Base-by-base conservation (phyloP, 345 rosid genomes). In the Stellera chamaejasme region DNA sequence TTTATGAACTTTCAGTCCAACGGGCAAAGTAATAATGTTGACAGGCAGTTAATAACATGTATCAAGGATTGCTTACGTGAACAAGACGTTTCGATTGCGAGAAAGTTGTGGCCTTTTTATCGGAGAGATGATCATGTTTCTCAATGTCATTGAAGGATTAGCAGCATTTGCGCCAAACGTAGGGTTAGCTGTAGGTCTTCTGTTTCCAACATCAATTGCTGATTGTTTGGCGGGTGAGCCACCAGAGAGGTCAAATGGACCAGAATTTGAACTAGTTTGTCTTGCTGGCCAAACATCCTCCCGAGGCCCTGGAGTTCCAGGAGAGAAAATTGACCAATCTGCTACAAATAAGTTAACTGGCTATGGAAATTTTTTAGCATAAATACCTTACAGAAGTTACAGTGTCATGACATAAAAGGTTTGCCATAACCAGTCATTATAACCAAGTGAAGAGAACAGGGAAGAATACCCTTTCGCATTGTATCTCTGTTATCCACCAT, bases 281-380 rank as follows among this genome's bases (percentile, higher is more conserved):
- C 96, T 89, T 45, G 94, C 82, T 58, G 90, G 84, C 99, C 96
- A 89, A 55, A 81, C 62, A 63, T 84, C 97, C 64, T 89, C 96
- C 69, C 78, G 81, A 50, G 86, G 86, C 54, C 94, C 99, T 89
- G 99, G 99, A 77, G 96, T 89, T 74, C 78, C 73, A 68, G 97
- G 96, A 82, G 88, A 78, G 67, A 56, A 73, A 79, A 76, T 72
- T 56, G 83, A 76, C 84, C 91, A 77, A 76, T 80, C 99, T 89
- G 99, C 89, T 69, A 57, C 67, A 79, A 63, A 74, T 87, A 79
- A 82, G 97, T 89, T 82, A 84, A 72, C 69, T 75, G 73, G 70
- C 63, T 79, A 76, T 75, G 82, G 83, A 75, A 76, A 72, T 62
- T 60, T 43, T 65, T 68, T 74, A 68, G 48, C 64, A 71, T 63